phyloP scores from a whole-genome alignment of 208 protist species.

The Blastocrithidia nonstop region DNA sequence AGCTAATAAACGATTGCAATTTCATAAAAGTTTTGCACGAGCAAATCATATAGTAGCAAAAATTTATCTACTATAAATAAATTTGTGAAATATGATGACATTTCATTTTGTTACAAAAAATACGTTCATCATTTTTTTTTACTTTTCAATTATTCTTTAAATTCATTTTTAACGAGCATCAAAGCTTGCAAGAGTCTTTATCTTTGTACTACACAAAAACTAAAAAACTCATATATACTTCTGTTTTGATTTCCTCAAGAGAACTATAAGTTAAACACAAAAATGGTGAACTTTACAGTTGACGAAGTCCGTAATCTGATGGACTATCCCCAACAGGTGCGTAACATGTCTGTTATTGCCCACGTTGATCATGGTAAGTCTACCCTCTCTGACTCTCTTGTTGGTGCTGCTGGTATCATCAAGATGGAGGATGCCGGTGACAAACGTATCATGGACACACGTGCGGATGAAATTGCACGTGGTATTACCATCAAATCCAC shows the following conservation, averaged over 20 bases:
- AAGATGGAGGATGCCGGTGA: slow-evolving; percentile 61
- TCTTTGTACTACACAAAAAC: slow-evolving; percentile 1
- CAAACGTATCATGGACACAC: slow-evolving; percentile 58
- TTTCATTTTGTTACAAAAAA: neutral
- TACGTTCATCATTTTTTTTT: neutral
- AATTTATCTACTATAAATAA: too few relatives aligned
- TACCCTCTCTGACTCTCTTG: slow-evolving; percentile 95
- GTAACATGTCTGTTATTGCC: slow-evolving; percentile 71
- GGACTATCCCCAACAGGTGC: slow-evolving; percentile 52
- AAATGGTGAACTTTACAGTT: slow-evolving; percentile 71
- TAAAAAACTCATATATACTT: neutral
- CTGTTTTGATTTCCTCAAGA: neutral
- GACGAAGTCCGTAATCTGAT: slow-evolving; percentile 61
- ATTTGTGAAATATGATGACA: neutral
- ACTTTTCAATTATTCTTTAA: too few relatives aligned
- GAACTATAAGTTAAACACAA: too few relatives aligned
- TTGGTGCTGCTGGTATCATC: slow-evolving; percentile 93
- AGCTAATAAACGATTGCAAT: too few relatives aligned
- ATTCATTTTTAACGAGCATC: too few relatives aligned
- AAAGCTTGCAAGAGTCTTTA: too few relatives aligned
- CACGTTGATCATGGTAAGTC: slow-evolving; percentile 70
- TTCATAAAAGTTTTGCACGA: too few relatives aligned
- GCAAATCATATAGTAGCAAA: too few relatives aligned
- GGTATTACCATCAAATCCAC: slow-evolving; percentile 99
- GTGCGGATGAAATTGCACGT: slow-evolving; percentile 88